Conservation (phyloP, 805 yeast genomes). For the Debaryomyces prosopidis region DNA sequence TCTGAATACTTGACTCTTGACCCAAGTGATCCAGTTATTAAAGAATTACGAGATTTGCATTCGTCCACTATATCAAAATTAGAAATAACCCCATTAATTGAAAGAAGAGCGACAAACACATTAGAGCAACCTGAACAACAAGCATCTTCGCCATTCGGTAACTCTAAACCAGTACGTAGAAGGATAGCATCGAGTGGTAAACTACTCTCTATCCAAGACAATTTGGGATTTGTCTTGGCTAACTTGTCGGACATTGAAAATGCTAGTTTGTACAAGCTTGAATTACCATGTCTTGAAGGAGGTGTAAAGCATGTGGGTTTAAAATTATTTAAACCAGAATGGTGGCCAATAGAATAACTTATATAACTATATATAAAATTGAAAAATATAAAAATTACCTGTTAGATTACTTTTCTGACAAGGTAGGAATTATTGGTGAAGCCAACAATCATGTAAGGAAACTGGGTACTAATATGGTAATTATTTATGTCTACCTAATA, state of each 20-base stretch:
- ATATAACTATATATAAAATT: neutral
- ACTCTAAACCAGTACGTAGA: constrained; percentile 24
- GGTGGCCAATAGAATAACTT: constrained; percentile 61
- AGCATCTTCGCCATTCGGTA: constrained; percentile 42
- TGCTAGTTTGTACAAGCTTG: constrained; percentile 34
- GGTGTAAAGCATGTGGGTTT: constrained; percentile 38
- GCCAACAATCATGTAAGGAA: no score
- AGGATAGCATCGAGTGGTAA: constrained; percentile 56
- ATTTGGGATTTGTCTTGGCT: constrained; percentile 67
- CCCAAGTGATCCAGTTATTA: constrained; percentile 17
- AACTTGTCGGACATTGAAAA: constrained; percentile 46
- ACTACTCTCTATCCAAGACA: constrained; percentile 54
- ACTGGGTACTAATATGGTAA: no score
- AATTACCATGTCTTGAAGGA: constrained; percentile 21
- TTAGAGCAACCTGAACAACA: constrained; percentile 4
- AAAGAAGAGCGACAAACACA: constrained; percentile 11
- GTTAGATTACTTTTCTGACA: neutral
- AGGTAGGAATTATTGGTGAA: neutral
- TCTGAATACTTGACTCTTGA: constrained; percentile 14
- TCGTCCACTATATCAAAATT: constrained; percentile 12
- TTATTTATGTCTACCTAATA: no score
- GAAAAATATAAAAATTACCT: neutral
- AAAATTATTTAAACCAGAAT: constrained; percentile 60
- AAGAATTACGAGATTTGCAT: constrained; percentile 13
- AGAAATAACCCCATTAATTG: constrained; percentile 21